These are phyloP conservation scores for Barnettozyma pratensis DNA, from an alignment of 805 yeast species.

Conservation along the genomic window DNA sequence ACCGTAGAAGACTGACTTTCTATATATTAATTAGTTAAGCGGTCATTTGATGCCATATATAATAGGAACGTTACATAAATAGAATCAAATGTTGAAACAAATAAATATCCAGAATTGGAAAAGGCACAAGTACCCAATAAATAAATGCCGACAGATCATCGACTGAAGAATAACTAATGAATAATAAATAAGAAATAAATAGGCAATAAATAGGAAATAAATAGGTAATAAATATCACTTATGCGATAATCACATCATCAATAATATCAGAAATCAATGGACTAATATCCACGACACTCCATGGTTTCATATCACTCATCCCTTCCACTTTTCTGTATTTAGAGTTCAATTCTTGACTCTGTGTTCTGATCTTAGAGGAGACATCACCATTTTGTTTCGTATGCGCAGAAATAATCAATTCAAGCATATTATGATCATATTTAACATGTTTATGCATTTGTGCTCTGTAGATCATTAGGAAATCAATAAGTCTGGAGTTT, in stretches of 20 bases:
- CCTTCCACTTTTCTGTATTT: constrained; percentile 2
- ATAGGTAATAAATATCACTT: not conserved
- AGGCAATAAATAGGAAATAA: not conserved
- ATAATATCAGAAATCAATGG: not conserved
- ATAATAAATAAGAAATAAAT: not conserved
- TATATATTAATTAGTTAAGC: no score
- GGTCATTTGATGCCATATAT: no score
- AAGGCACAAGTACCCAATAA: not conserved
- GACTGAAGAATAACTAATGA: not conserved
- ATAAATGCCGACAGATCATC: not conserved
- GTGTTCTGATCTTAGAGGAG: not conserved
- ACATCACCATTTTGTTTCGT: not conserved
- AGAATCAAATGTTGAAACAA: no score
- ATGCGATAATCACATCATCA: not conserved
- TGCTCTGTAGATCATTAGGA: not conserved
- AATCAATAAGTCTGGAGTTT: constrained; percentile 1
- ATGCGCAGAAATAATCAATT: not conserved
- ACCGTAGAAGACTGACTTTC: no score
- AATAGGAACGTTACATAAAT: no score
- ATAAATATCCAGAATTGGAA: no score
- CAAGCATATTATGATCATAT: constrained; percentile 5
- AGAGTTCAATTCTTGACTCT: not conserved
- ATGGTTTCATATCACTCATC: constrained; percentile 3
- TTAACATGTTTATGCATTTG: constrained; percentile 1
- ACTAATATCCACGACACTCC: constrained; percentile 2